These are phyloP conservation scores for Apiotrichum domesticum DNA, from an alignment of 1,284 basidiomycete genomes.

Conservation along the genomic window DNA sequence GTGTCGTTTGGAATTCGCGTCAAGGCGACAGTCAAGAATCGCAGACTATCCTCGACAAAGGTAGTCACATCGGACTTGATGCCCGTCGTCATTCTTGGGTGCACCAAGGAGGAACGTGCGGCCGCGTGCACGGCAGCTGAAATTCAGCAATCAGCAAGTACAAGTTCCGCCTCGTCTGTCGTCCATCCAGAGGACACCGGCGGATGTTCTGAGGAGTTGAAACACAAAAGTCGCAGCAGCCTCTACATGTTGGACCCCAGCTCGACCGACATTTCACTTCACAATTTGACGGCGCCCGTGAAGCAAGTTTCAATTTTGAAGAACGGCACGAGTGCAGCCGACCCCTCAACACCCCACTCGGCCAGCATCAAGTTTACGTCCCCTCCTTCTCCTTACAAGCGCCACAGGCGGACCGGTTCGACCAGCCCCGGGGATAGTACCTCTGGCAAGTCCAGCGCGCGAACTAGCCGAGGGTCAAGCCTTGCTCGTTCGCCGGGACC, in stretches of 20 bases:
- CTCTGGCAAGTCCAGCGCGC: too few species aligned
- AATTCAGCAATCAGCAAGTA: not conserved
- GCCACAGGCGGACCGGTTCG: too few species aligned
- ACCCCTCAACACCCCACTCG: too few species aligned
- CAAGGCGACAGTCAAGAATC: slow-evolving; percentile 25
- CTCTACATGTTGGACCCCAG: not conserved
- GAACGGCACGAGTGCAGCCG: too few species aligned
- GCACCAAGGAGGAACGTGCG: slow-evolving; percentile 19
- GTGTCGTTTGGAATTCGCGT: slow-evolving; percentile 28
- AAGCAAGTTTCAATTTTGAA: too few species aligned
- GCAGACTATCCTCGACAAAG: slow-evolving; percentile 7
- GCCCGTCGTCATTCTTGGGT: slow-evolving; percentile 23
- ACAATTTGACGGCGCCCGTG: not conserved
- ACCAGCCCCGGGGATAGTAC: too few species aligned
- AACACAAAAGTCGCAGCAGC: slow-evolving; percentile 9
- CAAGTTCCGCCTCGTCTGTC: slow-evolving; percentile 4
- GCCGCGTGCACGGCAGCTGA: slow-evolving; percentile 7
- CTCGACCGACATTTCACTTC: not conserved
- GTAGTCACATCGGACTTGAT: slow-evolving; percentile 21
- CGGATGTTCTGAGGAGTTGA: not conserved
- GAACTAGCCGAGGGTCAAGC: too few species aligned
- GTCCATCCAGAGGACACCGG: not conserved
- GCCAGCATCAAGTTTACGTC: too few species aligned
- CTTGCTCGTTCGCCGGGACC: too few species aligned
- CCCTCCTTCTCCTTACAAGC: too few species aligned